Base-by-base conservation (phyloP, 2,329 filamentous ascomycete genomes). In the Phialemoniopsis sp. region DNA sequence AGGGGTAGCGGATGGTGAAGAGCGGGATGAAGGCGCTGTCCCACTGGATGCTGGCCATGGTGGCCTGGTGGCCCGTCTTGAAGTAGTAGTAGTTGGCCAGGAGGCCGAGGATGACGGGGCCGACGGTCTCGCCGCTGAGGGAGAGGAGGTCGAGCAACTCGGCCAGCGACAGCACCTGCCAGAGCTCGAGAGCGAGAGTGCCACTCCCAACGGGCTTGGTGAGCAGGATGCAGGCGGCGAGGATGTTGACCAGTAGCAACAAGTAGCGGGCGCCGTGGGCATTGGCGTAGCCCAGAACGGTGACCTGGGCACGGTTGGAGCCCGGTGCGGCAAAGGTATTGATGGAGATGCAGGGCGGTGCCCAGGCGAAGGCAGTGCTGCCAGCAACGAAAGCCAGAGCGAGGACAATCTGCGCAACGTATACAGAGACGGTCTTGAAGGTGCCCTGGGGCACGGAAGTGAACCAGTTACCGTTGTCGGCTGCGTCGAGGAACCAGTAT, bases 11-110 rank as follows among this genome's bases (percentile, higher is more conserved):
- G 47, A 98, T 79, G 6, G 78, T 80, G 42, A 84, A 80, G 8
- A 97, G 74, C 0, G 91, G 87, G 49, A 98, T 87, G 64, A 98
- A 98, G 4, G 89, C 91, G 15, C 80, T 79, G 65, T 98, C 93
- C 93, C 93, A 98, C 57, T 98, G 93, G 55, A 98, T 91, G 48
- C 82, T 87, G 50, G 83, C 78, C 17, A 95, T 76, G 0, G 82
- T 85, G 12, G 91, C 91, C 64, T 97, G 91, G 62, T 98, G 93
- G 45, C 93, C 93, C 0, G 93, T 98, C 58, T 95, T 96, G 79
- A 98, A 98, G 70, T 83, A 98, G 68, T 96, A 84, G 63, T 91
- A 95, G 54, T 86, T 89, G 43, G 90, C 93, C 1, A 98, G 78
- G n/a, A 97, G 67, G 10, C 82, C 91, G 18, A 97, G 77, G 46